Evolutionary conservation across 2,329 filamentous ascomycete genomes (phyloP).

Genomic region (Nannizziopsis barbatae): DNA sequence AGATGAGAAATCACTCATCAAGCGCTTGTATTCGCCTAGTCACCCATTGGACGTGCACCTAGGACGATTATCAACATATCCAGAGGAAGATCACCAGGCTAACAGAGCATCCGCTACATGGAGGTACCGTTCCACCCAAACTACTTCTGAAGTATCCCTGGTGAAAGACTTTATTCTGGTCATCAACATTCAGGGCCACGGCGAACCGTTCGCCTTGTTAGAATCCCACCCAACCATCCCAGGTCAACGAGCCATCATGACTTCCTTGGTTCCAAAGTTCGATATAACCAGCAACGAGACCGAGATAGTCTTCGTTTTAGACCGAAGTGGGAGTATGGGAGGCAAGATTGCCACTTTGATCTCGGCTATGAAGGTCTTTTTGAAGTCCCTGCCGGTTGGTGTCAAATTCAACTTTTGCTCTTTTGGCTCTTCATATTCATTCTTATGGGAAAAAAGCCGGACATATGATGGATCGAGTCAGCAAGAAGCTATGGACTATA

Average conservation of each 20-base stretch:
- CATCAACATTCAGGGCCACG: slow-evolving; percentile 35
- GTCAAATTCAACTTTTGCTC: slow-evolving; percentile 20
- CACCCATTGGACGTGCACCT: slow-evolving; percentile 47
- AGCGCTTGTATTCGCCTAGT: slow-evolving; percentile 31
- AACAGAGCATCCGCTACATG: slow-evolving; percentile 53
- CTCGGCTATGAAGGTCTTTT: slow-evolving; percentile 7
- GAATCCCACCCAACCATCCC: slow-evolving; percentile 44
- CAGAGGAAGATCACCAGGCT: slow-evolving; percentile 41
- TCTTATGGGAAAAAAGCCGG: slow-evolving; percentile 15
- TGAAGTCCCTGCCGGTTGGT: slow-evolving; percentile 10
- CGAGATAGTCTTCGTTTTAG: slow-evolving; percentile 11
- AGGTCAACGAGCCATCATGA: slow-evolving; percentile 9
- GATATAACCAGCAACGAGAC: slow-evolving; percentile 2
- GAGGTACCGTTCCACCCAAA: slow-evolving; percentile 18
- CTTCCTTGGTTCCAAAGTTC: slow-evolving; percentile 7
- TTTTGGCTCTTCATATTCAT: slow-evolving; percentile 3
- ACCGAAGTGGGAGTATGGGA: slow-evolving; percentile 9
- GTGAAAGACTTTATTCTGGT: slow-evolving; percentile 58
- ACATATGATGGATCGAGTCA: slow-evolving; percentile 39
- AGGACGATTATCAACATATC: slow-evolving; percentile 44
- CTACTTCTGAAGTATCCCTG: slow-evolving; percentile 32
- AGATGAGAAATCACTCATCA: neutral
- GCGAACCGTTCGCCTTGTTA: slow-evolving; percentile 3
- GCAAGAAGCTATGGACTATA: slow-evolving; percentile 34
- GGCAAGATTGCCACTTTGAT: slow-evolving; percentile 5